Base-by-base conservation (phyloP, 164 flowering plant species). In the Berberis thunbergii region DNA sequence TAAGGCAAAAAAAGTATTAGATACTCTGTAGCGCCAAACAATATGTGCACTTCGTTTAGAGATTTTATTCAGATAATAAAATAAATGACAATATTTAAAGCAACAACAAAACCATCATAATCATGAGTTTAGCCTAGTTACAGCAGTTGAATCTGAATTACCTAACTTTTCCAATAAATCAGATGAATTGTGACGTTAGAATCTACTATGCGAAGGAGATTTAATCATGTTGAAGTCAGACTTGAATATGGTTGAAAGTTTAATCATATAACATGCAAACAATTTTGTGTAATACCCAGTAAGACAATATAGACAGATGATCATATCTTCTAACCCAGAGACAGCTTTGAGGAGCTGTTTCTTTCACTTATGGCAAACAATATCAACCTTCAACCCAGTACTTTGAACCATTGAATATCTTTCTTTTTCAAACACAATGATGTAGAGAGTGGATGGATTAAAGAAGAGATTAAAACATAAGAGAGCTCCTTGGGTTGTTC, bases 381-480 rank as follows among this genome's bases (percentile, higher is more conserved):
- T 61, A 60, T 81, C 72, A 53, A 87, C 85, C 77, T 82, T 85
- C 76, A 87, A 64, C 0, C 85, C 95, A 39, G 86, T 87, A 54
- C 62, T 87, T 3, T 74, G 78, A 38, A 79, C 89, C 91, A 84
- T 82, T 64, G 75, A 40, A 50, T 41, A 11, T 52, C 59, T 50
- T 59, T 5, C 59, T 38, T 41, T 42, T 40, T 3, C 41, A 57
- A 9, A 40, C 0, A 38, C 54, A 39, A 46, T 41, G 40, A 61
- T 1, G 4, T 26, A 8, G 12, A 45, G 59, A 45, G 39, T n/a
- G 41, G 10, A 62, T 48, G 57, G n/a, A 48, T n/a, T 52, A 3
- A 60, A 67, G 58, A 26, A 53, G 26, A 43, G 12, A 2, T 9
- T 38, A 48, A 41, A 26, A 43, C 48, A 63, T 54, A 63, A 52